Evolutionary conservation across 257 asterid genomes (phyloP).

Genomic region (Cordia subcordata): DNA sequence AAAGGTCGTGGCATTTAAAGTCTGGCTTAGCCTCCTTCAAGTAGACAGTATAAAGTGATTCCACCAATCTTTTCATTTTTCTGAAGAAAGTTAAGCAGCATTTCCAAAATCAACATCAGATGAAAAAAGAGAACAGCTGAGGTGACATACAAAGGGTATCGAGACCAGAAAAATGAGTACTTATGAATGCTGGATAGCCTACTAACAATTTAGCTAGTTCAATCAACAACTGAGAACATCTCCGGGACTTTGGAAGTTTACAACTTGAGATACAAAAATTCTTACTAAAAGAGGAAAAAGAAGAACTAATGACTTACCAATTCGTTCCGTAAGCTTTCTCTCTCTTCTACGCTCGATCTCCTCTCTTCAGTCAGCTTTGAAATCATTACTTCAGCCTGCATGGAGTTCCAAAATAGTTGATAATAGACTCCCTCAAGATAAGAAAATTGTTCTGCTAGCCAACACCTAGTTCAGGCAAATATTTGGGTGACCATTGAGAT

Average conservation of each 20-base stretch:
- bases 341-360: constrained; percentile 32
- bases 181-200: background rate
- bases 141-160: too few relatives aligned
- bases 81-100: too few relatives aligned
- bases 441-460: background rate
- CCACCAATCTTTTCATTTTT: background rate
- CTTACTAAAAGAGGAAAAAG: background rate
- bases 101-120: too few relatives aligned
- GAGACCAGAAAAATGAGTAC: too few relatives aligned
- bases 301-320: constrained; percentile 33
- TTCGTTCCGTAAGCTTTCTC: constrained; percentile 46
- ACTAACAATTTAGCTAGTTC: too few relatives aligned
- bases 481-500: too few relatives aligned
- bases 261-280: background rate
- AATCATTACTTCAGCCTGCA: constrained; percentile 58
- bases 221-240: too few relatives aligned
- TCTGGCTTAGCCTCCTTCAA: background rate
- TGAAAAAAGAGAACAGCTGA: too few relatives aligned
- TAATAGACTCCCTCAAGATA: background rate
- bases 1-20: background rate
- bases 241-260: background rate
- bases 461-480: too few relatives aligned
- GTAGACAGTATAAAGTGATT: background rate
- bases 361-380: constrained; percentile 50
- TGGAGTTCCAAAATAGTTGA: background rate